phyloP scores from a whole-genome alignment of 441 rosid genomes.

The Corymbia calophylla region DNA sequence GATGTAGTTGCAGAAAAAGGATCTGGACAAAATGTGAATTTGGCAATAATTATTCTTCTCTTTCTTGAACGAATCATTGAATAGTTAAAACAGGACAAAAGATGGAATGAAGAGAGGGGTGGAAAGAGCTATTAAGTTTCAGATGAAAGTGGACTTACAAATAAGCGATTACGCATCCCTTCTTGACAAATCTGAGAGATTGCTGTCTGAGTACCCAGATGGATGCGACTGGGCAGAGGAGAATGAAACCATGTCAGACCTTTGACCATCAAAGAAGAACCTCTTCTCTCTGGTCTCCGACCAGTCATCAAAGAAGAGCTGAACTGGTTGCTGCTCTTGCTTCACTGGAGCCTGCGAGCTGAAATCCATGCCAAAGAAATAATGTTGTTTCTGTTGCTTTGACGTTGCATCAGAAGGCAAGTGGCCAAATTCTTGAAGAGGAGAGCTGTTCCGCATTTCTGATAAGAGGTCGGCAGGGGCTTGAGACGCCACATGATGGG shows the following conservation, averaged over 20 bases:
- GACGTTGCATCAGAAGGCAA: slow-evolving; percentile 4
- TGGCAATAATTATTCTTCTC: not conserved
- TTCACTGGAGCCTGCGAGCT: slow-evolving; percentile 6
- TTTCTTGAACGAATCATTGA: not conserved
- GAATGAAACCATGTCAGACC: not conserved
- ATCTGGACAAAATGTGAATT: not conserved
- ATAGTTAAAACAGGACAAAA: not conserved
- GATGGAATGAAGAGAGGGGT: not conserved
- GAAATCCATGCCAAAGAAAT: slow-evolving; percentile 26
- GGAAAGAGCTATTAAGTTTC: not conserved
- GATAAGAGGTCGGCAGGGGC: slow-evolving; percentile 7
- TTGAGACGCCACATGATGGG: slow-evolving; percentile 2
- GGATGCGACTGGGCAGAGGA: slow-evolving; percentile 5
- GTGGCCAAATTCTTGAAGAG: slow-evolving; percentile 14
- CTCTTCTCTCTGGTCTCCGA: slow-evolving; percentile 19
- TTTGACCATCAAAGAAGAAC: slow-evolving; percentile 10
- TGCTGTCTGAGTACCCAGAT: not conserved
- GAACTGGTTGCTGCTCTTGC: slow-evolving; percentile 23
- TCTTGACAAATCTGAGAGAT: not conserved
- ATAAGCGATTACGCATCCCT: not conserved
- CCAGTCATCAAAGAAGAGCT: slow-evolving; percentile 26
- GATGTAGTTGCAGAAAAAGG: not conserved
- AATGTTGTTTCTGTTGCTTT: slow-evolving; percentile 25
- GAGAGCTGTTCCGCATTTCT: slow-evolving; percentile 11
- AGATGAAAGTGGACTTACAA: not conserved